phyloP scores from a whole-genome alignment of 2,329 filamentous ascomycete species.

The Sporothrix mexicana region DNA sequence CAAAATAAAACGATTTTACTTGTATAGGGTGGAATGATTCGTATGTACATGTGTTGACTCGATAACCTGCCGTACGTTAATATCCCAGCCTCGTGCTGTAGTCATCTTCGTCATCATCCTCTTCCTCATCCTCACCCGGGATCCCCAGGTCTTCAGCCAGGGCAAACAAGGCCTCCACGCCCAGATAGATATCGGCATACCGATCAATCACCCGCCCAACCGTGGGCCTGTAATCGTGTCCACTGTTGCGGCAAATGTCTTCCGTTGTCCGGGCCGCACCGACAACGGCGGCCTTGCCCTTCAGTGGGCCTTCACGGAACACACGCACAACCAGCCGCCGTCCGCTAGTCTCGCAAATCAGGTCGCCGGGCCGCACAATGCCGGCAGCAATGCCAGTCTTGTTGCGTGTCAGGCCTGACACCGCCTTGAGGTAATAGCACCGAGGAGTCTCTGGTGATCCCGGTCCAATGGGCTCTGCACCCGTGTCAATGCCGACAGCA shows the following conservation, averaged over 20 bases:
- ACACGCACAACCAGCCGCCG: neutral
- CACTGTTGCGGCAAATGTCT: neutral
- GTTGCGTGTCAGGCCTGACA: neutral
- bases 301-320: neutral
- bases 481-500: neutral
- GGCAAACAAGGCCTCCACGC: neutral
- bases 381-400: neutral
- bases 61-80: no score
- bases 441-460: neutral
- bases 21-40: no score
- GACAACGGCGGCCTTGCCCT: neutral
- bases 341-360: neutral
- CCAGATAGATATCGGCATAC: neutral
- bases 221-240: neutral
- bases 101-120: neutral
- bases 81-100: neutral
- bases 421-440: neutral
- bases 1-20: neutral
- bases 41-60: no score
- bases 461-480: no score
- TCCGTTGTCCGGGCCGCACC: neutral
- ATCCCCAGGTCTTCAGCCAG: neutral
- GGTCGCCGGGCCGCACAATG: neutral
- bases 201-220: neutral
- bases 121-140: neutral